Evolutionary conservation across 2,329 filamentous ascomycete genomes (phyloP).

Genomic region (Claviceps cyperi): DNA sequence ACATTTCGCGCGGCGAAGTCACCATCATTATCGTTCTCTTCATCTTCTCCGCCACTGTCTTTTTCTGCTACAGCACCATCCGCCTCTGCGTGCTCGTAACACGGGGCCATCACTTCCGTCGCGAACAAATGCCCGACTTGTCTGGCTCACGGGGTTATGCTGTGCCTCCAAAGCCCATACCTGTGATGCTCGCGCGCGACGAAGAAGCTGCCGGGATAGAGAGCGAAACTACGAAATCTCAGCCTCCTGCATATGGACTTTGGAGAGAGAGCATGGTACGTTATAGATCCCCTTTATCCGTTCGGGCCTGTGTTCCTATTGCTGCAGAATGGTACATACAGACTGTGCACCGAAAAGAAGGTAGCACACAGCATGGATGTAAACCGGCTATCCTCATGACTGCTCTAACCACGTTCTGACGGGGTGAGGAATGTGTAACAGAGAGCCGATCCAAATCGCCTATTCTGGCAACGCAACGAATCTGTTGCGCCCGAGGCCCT

Average conservation of each 20-base stretch:
- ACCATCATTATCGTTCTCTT: slow-evolving; percentile 69
- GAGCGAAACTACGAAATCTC: slow-evolving; percentile 39
- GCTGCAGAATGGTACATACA: neutral
- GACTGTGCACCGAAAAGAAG: neutral
- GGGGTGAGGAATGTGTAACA: slow-evolving; percentile 14
- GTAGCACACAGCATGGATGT: neutral
- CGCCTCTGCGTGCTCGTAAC: slow-evolving; percentile 55
- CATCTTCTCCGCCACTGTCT: slow-evolving; percentile 56
- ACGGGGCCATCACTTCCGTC: slow-evolving; percentile 24
- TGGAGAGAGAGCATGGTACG: slow-evolving; percentile 73
- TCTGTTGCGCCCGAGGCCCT: slow-evolving; percentile 12
- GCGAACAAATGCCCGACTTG: slow-evolving; percentile 24
- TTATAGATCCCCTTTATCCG: slow-evolving; percentile 20
- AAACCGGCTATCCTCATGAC: no score
- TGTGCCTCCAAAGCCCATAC: slow-evolving; percentile 59
- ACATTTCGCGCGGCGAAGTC: slow-evolving; percentile 52
- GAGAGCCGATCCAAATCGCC: slow-evolving; percentile 64
- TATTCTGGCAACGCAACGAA: slow-evolving; percentile 65
- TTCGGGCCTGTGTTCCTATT: no score
- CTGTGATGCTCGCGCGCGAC: slow-evolving; percentile 58
- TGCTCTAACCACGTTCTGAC: no score
- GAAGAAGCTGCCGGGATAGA: slow-evolving; percentile 50
- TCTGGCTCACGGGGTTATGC: slow-evolving; percentile 49
- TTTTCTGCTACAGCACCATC: slow-evolving; percentile 69
- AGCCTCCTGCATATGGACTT: slow-evolving; percentile 72